Evolutionary conservation across 257 asterid genomes (phyloP).

Genomic region (Solanum sitiens): DNA sequence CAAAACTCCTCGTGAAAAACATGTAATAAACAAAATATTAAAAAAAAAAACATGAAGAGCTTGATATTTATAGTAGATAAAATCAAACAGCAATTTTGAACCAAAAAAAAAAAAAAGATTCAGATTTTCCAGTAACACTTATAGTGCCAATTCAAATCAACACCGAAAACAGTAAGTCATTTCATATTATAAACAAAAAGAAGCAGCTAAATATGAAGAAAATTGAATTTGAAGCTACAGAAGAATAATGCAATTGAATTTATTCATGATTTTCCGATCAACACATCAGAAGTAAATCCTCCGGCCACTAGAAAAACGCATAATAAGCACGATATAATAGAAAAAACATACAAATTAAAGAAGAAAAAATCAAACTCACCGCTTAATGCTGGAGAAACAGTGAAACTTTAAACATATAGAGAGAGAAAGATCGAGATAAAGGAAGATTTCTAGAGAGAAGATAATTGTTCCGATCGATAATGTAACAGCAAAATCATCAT

Average conservation of each 20-base stretch:
- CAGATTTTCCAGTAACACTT: background rate
- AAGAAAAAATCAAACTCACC: background rate
- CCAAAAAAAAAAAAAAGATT: background rate
- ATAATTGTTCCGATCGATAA: slow-evolving; percentile 28
- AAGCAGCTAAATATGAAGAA: background rate
- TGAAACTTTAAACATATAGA: slow-evolving; percentile 12
- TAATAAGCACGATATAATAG: background rate
- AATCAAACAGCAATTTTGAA: background rate
- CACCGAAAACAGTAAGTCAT: background rate
- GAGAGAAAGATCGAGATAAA: slow-evolving; percentile 12
- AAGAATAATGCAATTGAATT: background rate
- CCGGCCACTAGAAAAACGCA: background rate
- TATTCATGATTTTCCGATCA: background rate
- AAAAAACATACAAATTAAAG: background rate
- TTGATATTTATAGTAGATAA: background rate
- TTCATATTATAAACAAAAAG: background rate
- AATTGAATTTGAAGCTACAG: background rate
- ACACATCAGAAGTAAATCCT: background rate
- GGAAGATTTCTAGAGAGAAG: slow-evolving; percentile 1
- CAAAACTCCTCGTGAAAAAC: background rate
- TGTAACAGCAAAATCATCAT: slow-evolving; percentile 31
- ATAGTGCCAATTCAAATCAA: background rate
- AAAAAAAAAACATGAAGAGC: background rate
- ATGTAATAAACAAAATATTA: background rate
- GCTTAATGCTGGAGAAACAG: background rate